phyloP scores from a whole-genome alignment of 225 moss, liverwort and hornwort genomes.

The Pseudoscleropodium purum region DNA sequence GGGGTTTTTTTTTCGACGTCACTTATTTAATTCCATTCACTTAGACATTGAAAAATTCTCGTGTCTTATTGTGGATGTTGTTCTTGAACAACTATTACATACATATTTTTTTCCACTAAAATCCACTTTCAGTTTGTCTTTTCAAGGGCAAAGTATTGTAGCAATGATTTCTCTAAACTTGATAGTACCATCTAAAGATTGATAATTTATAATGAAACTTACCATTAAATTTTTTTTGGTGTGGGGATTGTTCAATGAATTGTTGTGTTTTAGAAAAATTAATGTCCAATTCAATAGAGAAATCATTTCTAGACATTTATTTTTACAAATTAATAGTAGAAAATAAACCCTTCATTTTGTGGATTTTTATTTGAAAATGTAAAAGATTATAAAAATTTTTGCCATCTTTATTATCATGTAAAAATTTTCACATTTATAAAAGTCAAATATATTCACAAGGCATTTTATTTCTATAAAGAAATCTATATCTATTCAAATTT shows the following conservation, averaged over 20 bases:
- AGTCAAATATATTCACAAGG: neutral
- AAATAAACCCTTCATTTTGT: neutral
- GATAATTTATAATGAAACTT: neutral
- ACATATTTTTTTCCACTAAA: too few species aligned
- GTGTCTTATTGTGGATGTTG: too few species aligned
- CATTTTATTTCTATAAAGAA: neutral
- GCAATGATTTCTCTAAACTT: neutral
- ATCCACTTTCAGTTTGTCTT: too few species aligned
- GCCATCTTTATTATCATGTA: neutral
- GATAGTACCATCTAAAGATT: neutral
- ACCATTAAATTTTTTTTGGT: neutral
- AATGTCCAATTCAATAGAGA: too few species aligned
- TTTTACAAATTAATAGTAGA: too few species aligned
- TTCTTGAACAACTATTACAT: too few species aligned
- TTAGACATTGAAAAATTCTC: too few species aligned
- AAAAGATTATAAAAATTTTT: neutral
- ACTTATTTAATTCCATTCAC: too few species aligned
- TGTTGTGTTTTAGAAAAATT: neutral
- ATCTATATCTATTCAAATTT: accelerated
- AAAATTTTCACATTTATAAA: neutral
- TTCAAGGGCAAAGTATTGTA: accelerated
- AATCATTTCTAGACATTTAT: too few species aligned
- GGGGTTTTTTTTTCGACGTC: too few species aligned
- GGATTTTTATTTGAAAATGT: neutral
- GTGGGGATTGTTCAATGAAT: neutral